Percentiles rank a stretch among this genome's conserved stretches.
Evolutionary conservation across 345 rosid species (phyloP).

Genomic region (Brassica cretica): DNA sequence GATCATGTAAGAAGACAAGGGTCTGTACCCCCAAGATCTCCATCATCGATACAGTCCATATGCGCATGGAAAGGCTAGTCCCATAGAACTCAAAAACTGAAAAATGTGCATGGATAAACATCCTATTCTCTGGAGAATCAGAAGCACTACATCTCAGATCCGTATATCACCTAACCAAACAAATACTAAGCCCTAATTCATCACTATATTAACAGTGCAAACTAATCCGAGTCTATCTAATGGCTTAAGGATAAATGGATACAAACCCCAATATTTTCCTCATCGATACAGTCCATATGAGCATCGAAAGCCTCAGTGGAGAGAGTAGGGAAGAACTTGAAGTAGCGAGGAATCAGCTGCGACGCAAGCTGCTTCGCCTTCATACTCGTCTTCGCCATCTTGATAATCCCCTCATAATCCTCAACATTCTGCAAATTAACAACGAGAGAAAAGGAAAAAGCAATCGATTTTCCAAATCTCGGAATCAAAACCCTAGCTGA

Average conservation of each 20-base stretch:
- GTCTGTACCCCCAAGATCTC: constrained; percentile 76
- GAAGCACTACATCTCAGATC: constrained; percentile 5
- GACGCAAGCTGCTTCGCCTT: constrained; percentile 96
- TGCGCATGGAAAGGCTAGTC: constrained; percentile 46
- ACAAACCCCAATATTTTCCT: constrained; percentile 87
- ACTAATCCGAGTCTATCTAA: background rate
- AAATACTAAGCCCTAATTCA: background rate
- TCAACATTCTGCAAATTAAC: constrained; percentile 56
- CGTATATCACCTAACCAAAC: background rate
- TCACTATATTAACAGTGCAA: background rate
- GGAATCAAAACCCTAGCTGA: constrained; percentile 17
- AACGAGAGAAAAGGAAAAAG: background rate
- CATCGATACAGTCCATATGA: constrained; percentile 87
- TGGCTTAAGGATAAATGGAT: background rate
- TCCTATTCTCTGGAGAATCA: background rate
- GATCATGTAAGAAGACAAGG: background rate
- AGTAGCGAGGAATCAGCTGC: constrained; percentile 96
- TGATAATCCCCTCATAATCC: constrained; percentile 87
- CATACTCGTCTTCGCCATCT: constrained; percentile 67
- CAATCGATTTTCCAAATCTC: constrained; percentile 2
- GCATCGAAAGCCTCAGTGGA: constrained; percentile 66
- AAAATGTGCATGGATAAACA: background rate
- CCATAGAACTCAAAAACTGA: background rate
- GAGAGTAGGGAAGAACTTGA: constrained; percentile 90
- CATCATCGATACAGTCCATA: constrained; percentile 88